Evolutionary conservation across 176 grass and related monocot species (phyloP).

Genomic region (Cenchrus americanus): DNA sequence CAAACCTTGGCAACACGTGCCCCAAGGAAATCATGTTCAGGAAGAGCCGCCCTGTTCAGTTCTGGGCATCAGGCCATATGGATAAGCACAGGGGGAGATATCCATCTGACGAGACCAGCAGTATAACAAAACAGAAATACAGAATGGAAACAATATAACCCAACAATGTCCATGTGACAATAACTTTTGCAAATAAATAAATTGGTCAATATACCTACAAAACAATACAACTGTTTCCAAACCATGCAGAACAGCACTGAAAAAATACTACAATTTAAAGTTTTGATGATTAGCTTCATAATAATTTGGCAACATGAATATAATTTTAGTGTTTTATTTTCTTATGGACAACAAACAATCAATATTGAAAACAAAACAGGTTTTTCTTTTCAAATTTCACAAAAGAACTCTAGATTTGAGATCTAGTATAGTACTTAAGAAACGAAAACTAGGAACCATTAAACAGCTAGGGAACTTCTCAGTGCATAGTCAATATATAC

Average conservation of each 20-base stretch:
- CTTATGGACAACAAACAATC: not conserved
- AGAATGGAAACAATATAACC: not conserved
- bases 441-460: not conserved
- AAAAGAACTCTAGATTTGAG: not conserved
- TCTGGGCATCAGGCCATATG: not conserved
- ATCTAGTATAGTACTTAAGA: not conserved
- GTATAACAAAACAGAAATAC: too few relatives aligned
- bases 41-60: conserved; percentile 12
- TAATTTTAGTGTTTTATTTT: not conserved
- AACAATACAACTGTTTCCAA: not conserved
- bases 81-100: conserved; percentile 30
- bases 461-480: not conserved
- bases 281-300: not conserved
- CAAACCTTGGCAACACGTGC: conserved; percentile 38
- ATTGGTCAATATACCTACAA: not conserved
- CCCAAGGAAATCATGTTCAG: conserved; percentile 19
- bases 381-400: not conserved
- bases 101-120: not conserved
- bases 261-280: not conserved
- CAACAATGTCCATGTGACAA: not conserved
- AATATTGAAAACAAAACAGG: not conserved
- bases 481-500: not conserved
- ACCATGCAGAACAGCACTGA: not conserved
- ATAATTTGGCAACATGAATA: not conserved
- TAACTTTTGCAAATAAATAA: not conserved